Conservation (phyloP, 1,284 basidiomycete species). For the Peniophora sp. region DNA sequence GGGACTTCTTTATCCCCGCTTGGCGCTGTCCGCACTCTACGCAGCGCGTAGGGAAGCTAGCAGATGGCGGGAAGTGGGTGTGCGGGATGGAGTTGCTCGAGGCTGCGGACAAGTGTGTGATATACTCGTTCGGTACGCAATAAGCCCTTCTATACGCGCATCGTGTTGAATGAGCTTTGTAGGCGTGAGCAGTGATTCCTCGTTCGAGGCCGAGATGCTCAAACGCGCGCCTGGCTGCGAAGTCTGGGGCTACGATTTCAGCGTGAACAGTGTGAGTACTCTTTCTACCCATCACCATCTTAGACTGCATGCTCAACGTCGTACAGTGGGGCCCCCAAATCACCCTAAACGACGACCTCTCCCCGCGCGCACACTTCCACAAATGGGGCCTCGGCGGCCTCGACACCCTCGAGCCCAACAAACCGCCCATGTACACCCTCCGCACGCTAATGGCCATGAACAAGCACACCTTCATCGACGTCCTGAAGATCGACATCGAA, state of each 20-base stretch:
- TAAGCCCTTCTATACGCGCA: too few species aligned
- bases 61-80: conserved; percentile 47
- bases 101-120: conserved; percentile 33
- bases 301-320: too few species aligned
- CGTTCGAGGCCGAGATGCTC: conserved; percentile 41
- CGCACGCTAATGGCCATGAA: conserved; percentile 39
- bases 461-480: conserved; percentile 33
- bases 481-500: conserved; percentile 38
- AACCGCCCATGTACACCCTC: conserved; percentile 38
- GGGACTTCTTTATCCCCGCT: conserved; percentile 44
- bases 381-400: conserved; percentile 32
- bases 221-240: conserved; percentile 31
- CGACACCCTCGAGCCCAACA: conserved; percentile 26
- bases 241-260: conserved; percentile 48
- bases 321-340: conserved; percentile 41
- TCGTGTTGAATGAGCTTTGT: too few species aligned
- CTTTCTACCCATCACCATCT: background rate
- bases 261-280: conserved; percentile 20
- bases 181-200: conserved; percentile 46
- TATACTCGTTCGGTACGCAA: conserved; percentile 39
- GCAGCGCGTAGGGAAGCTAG: conserved; percentile 38
- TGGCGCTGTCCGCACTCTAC: conserved; percentile 38
- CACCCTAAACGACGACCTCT: conserved; percentile 20
- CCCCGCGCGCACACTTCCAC: conserved; percentile 32
- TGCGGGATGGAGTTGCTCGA: conserved; percentile 39